Evolutionary conservation across 495 filamentous ascomycete species (phyloP).

Genomic region (Hypoxylon perforatum): DNA sequence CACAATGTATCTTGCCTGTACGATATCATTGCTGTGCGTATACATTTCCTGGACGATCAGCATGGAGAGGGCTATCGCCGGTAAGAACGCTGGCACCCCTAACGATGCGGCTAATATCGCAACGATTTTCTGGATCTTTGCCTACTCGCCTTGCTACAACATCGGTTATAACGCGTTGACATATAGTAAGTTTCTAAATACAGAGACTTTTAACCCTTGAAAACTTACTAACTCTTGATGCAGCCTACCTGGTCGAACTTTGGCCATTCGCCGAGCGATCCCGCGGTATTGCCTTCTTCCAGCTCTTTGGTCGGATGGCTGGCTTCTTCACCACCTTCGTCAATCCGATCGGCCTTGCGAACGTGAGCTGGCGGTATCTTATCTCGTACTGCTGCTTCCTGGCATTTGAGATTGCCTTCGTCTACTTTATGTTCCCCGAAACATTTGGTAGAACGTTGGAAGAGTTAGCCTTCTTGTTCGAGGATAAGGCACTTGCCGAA

Average conservation of each 20-base stretch:
- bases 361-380: constrained; percentile 68
- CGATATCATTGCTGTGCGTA: constrained; percentile 61
- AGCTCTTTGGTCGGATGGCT: constrained; percentile 66
- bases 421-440: constrained; percentile 74
- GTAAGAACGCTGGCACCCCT: constrained; percentile 47
- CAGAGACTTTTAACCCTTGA: too few species aligned
- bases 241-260: constrained; percentile 71
- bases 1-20: constrained; percentile 68
- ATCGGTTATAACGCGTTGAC: constrained; percentile 76
- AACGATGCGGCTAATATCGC: constrained; percentile 57
- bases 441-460: constrained; percentile 70
- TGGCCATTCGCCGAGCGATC: constrained; percentile 72
- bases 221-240: not conserved
- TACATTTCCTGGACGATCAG: constrained; percentile 71
- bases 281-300: constrained; percentile 70
- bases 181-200: constrained; percentile 60
- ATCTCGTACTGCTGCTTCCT: constrained; percentile 67
- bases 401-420: constrained; percentile 65
- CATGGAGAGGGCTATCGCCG: constrained; percentile 62
- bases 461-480: constrained; percentile 69
- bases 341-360: constrained; percentile 72
- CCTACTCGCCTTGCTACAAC: constrained; percentile 72
- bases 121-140: constrained; percentile 70
- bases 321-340: constrained; percentile 67
- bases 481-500: constrained; percentile 55